Percentiles rank a stretch among this genome's conserved stretches.
phyloP scores from a whole-genome alignment of 352 stramenopile species.

The Phytophthora sojae region DNA sequence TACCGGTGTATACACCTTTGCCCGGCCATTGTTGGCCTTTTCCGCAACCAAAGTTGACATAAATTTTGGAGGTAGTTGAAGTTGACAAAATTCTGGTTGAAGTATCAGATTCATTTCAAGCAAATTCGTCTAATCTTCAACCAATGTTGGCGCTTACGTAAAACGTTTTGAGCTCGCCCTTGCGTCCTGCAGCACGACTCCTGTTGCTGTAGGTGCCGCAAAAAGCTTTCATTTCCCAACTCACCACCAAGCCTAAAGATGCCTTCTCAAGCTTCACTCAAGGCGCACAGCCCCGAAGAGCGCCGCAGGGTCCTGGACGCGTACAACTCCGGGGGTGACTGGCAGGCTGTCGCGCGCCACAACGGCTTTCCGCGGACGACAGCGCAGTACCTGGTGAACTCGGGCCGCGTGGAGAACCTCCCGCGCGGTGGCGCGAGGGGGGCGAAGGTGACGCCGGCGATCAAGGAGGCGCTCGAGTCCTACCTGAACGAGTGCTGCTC shows the following conservation, averaged over 20 bases:
- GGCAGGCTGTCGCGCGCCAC: background rate
- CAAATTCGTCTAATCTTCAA: background rate
- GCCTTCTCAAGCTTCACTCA: too few species aligned
- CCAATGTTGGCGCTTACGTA: background rate
- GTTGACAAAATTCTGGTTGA: too few species aligned
- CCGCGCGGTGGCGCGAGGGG: background rate
- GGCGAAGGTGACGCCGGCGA: background rate
- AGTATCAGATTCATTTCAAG: background rate
- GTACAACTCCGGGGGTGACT: too few species aligned
- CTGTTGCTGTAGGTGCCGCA: too few species aligned
- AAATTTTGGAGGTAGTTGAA: too few species aligned
- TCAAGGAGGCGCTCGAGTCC: background rate
- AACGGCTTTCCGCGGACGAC: conserved; percentile 4
- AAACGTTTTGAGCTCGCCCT: background rate
- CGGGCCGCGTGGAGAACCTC: background rate
- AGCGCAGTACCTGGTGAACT: background rate
- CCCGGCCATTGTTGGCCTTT: too few species aligned
- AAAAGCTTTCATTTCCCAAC: too few species aligned
- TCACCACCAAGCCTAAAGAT: too few species aligned
- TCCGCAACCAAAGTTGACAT: too few species aligned
- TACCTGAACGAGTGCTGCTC: conserved; percentile 12
- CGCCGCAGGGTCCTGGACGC: too few species aligned
- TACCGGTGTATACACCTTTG: background rate
- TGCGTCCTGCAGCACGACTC: too few species aligned
- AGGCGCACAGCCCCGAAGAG: too few species aligned